Conservation (phyloP, 176 grass and related monocot genomes). For the Oryza glaberrima region DNA sequence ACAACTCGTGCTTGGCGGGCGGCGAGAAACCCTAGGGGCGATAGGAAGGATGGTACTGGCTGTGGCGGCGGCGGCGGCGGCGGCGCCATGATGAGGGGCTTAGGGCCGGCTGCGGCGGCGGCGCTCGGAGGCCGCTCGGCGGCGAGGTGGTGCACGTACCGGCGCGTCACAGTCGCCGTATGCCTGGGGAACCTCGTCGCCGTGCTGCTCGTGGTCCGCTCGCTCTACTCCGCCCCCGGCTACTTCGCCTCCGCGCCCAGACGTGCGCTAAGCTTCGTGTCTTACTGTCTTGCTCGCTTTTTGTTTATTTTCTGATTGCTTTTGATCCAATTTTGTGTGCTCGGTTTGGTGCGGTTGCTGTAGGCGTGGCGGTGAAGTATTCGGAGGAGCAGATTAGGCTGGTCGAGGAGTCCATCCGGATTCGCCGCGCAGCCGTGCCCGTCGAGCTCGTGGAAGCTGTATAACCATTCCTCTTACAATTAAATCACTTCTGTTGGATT, state of each 20-base stretch:
- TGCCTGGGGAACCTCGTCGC: constrained; percentile 71
- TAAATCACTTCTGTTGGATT: neutral
- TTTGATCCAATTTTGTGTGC: neutral
- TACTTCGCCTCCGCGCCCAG: neutral
- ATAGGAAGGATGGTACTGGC: constrained; percentile 44
- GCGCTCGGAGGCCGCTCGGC: constrained; percentile 35
- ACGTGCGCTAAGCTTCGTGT: constrained; percentile 26
- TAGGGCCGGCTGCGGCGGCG: constrained; percentile 38
- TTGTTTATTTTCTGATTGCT: neutral
- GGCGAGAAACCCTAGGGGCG: constrained; percentile 33
- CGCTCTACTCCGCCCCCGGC: constrained; percentile 46
- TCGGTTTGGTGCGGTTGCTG: constrained; percentile 18
- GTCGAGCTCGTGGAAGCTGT: constrained; percentile 70
- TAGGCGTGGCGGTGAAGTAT: constrained; percentile 35
- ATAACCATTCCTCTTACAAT: neutral
- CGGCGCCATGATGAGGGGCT: constrained; percentile 37
- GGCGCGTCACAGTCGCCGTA: constrained; percentile 53
- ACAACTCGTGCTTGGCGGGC: neutral
- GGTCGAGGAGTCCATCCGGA: constrained; percentile 78
- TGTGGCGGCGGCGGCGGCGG: constrained; percentile 4
- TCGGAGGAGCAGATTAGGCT: constrained; percentile 56
- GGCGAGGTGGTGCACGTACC: constrained; percentile 57
- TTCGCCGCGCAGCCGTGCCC: constrained; percentile 60
- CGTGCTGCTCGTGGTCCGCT: constrained; percentile 66
- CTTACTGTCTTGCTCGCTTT: neutral